Base-by-base conservation (phyloP, 345 rosid species). In the Salix dunnii region DNA sequence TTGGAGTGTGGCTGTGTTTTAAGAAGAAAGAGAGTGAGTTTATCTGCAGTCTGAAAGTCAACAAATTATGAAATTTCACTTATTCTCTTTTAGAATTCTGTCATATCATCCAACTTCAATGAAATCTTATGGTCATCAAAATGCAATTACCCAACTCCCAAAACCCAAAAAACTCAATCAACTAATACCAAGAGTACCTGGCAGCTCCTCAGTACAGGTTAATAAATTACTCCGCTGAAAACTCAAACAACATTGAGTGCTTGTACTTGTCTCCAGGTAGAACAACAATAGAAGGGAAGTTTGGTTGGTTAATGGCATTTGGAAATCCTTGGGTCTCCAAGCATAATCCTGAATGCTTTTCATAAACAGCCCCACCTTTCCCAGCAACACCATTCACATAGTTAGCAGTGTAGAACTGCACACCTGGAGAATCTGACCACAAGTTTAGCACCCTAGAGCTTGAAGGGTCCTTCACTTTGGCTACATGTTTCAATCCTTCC, bases 301-400 rank as follows among this genome's bases (percentile, higher is more conserved):
- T 90, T 12, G 84, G 81, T 68, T 87, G 90, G 82, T 90, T 92
- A 11, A 94, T 83, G 64, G 97, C 91, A 74, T 92, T 94, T 0
- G 97, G 97, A 72, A 87, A 94, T n/a, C 98, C 97, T 36, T 89
- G 97, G 0, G 97, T 92, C 91, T 94, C 97, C 85, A 92, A 82
- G 86, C 97, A 94, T 43, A 89, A 82, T 20, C 93, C 97, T 0
- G 95, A 78, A 73, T 94, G 97, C 84, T 92, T 92, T 74, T 83
- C 90, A n/a, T 92, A 91, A 46, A 82, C 88, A 28, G 90, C 93
- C 60, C 86, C 86, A 9, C 89, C 89, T 82, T 91, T 94, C 42
- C 96, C 96, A 13, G 65, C 80, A 62, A 91, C 85, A 38, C 94
- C 95, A 36, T 86, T 79, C 71, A 92, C 97, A 68, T 92, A 90